Base-by-base conservation (phyloP, 352 stramenopile species). In the Globisporangium abappressorium region DNA sequence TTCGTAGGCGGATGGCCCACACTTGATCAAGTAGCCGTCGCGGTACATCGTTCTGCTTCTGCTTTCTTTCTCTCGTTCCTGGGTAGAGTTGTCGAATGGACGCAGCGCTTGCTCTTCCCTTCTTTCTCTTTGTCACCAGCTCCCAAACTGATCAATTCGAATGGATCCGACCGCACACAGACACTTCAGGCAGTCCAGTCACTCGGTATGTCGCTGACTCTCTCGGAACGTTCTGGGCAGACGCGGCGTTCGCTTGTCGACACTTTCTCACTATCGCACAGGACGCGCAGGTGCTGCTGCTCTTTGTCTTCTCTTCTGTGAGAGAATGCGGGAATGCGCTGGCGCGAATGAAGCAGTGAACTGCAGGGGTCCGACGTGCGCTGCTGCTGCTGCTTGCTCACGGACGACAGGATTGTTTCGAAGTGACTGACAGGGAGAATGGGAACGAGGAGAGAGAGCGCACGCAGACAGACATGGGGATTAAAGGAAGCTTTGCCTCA, bases 11-110 rank as follows among this genome's bases (percentile, higher is more conserved):
- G 70, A 75, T 26, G 71, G 75, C 1, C 76, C 80, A 51, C 81
- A 90, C 68, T 87, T 85, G 69, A 92, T 75, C 63, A 94, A 74
- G 58, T 91, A 94, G 63, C 85, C 85, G 68, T 94, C 85, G 68
- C 85, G 78, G 69, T 94, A 94, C 85, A 94, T 94, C 58, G 43
- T 65, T 33, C 20, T 58, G 34, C 64, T 30, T 41, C 36, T 41
- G 11, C n/a, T 49, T 46, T 56, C 6, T 5, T 53, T 22, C n/a
- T 49, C 33, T 56, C 3, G 5, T 53, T 22, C 22, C 22, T 58
- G 34, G 41, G 36, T 14, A 20, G 43, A 30, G 47, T 47, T 53
- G 34, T 6, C 24, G 61, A 71, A 36, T 62, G 66, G 57, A 15
- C 22, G 24, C 7, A 34, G 20, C 58, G 58, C 28, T 38, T 54